Base-by-base conservation (phyloP, 306 rosid species). In the Alnus glutinosa region DNA sequence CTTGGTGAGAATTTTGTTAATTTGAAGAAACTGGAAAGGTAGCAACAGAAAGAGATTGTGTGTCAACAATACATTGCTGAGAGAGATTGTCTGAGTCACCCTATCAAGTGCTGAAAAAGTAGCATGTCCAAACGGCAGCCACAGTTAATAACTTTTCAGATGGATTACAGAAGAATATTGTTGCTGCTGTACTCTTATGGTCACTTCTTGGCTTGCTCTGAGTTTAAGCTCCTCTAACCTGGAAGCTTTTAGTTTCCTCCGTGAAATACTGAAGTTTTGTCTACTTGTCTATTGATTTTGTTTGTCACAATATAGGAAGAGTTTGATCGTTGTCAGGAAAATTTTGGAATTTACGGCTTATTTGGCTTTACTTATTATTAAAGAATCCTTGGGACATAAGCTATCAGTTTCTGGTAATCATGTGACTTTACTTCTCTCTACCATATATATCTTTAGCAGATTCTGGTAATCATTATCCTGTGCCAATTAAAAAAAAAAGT, bases 1-100 rank as follows among this genome's bases (percentile, higher is more conserved):
- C 79, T 92, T 18, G 89, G 98, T 37, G 85, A 87, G 67, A 87
- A 89, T 71, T 91, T 91, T 77, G 23, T 13, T 73, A 80, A 51
- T 51, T 78, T 91, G 77, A 90, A 87, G 90, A 88, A 78, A 51
- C 72, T 16, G 71, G 86, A 57, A 77, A 81, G n/a, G 79, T 46
- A 81, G 83, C 70, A 3, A 18, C 3, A 23, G 28, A 23, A 23
- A 23, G 28, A 23, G 28, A 23, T 23, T 23, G 28, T 23, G 28
- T 23, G 34, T 55, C 58, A 9, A 23, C 66, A 59, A 23, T 23
- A 28, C 66, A 23, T 23, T 59, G 15, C 37, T 59, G 32, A 28
- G 66, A 47, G 28, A 66, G 68, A 68, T 76, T 77, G 16, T 55
- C 13, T 49, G 57, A 28, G 47, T 14, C 13, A 51, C 47, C 34